phyloP scores from a whole-genome alignment of 495 filamentous ascomycete species.

The Penicillium turbatum region DNA sequence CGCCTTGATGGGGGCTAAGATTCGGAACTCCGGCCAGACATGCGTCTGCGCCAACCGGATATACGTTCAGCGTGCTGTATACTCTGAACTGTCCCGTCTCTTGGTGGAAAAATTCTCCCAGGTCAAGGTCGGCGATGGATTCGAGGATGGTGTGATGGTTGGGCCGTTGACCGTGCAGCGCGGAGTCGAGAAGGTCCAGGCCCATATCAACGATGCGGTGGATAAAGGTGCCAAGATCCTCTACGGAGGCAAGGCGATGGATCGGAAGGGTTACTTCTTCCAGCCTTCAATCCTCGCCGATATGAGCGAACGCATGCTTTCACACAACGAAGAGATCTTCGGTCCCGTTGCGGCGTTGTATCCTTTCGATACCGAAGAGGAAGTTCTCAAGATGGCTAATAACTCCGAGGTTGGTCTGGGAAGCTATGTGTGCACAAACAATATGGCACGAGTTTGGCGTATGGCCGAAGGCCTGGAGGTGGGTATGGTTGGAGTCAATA shows the following conservation, averaged over 20 bases:
- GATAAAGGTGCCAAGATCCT: too few relatives aligned
- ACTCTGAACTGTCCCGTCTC: too few relatives aligned
- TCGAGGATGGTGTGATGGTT: slow-evolving; percentile 51
- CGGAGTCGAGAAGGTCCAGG: too few relatives aligned
- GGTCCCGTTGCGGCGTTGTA: slow-evolving; percentile 64
- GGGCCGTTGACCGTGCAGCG: too few relatives aligned
- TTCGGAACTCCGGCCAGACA: slow-evolving; percentile 48
- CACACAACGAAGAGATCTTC: slow-evolving; percentile 28
- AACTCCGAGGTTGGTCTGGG: slow-evolving; percentile 64
- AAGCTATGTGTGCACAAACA: slow-evolving; percentile 66
- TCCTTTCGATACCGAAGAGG: slow-evolving; percentile 66
- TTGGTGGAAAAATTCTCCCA: too few relatives aligned
- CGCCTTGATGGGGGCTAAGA: slow-evolving; percentile 52
- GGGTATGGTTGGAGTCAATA: slow-evolving; percentile 41
- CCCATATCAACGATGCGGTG: too few relatives aligned
- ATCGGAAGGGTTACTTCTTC: slow-evolving; percentile 67
- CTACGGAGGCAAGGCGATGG: too few relatives aligned
- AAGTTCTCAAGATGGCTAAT: slow-evolving; percentile 69
- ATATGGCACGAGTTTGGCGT: slow-evolving; percentile 57
- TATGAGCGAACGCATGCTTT: slow-evolving; percentile 40
- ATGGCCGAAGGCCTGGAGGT: slow-evolving; percentile 64
- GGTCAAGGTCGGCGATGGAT: slow-evolving; percentile 69
- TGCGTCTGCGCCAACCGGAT: slow-evolving; percentile 66
- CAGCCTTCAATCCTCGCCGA: slow-evolving; percentile 69
- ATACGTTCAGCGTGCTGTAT: slow-evolving; percentile 26